Base-by-base conservation (phyloP, 495 filamentous ascomycete species). In the Lasiosphaeria ovina region DNA sequence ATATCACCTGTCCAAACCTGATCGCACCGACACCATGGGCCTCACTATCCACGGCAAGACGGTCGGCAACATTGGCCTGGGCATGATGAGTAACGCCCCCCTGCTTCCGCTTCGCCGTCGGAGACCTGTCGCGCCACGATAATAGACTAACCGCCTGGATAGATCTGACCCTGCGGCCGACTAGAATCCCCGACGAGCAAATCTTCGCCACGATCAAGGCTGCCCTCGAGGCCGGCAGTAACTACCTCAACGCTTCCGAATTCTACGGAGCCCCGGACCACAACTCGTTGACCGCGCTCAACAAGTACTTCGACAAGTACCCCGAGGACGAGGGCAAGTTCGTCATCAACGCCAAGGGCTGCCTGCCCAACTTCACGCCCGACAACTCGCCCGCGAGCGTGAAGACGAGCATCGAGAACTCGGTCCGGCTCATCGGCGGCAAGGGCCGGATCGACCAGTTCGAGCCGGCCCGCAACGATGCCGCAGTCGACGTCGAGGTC, bases 361-460 rank as follows among this genome's bases (percentile, higher is more conserved):
- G 80, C 51, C 38, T 66, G 53, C 73, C 77, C 60, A 65, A 69
- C 9, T 50, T 76, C 47, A 6, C 59, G 0, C 74, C 82, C 14
- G 85, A 91, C 62, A 82, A 85, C 49, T 85, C 83, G 14, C 81
- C 84, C 50, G 82, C 81, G 59, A 83, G 84, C 58, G 81, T 91
- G 6, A 79, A 84, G n/a, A 76, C 80, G 24, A 85, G 83, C 54
- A 79, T 97, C 56, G 90, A 93, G 52, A 82, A 87, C 62, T 85
- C 77, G 61, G 69, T 95, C 44, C 78, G 71, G 31, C 62, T 83
- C 33, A 75, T 92, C 4, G 83, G 85, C 57, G 89, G 87, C n/a
- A 89, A 86, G 62, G 92, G 92, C 78, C 84, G 76, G 54, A 78
- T 97, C 59, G 89, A 96, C 72, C 83, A 93, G 58, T 97, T 93